Evolutionary conservation across 2,329 filamentous ascomycete species (phyloP).

Genomic region (Daldinia sp.): DNA sequence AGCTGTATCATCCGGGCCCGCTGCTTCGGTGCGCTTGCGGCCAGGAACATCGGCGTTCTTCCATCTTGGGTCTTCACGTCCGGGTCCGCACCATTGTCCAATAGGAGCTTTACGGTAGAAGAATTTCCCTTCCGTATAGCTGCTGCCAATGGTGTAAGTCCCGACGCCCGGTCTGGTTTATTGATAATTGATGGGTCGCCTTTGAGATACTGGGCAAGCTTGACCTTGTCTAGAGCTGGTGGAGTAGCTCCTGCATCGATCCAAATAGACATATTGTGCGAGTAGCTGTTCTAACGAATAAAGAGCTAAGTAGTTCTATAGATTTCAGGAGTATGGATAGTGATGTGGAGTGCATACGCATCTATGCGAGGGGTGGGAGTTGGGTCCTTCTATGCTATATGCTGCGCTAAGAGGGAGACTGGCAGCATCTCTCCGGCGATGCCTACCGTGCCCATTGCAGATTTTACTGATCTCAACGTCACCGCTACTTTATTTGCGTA

Average conservation of each 20-base stretch:
- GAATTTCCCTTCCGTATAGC: slow-evolving; percentile 30
- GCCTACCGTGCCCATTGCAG: too few relatives aligned
- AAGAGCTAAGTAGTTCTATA: background rate
- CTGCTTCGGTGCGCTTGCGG: slow-evolving; percentile 27
- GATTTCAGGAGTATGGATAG: background rate
- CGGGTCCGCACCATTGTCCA: slow-evolving; percentile 31
- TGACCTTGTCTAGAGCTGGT: slow-evolving; percentile 18
- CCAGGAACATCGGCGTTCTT: slow-evolving; percentile 35
- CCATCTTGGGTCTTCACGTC: slow-evolving; percentile 36
- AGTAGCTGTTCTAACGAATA: background rate
- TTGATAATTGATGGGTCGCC: slow-evolving; percentile 20
- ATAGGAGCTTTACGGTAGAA: slow-evolving; percentile 27
- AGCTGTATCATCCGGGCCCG: slow-evolving; percentile 35
- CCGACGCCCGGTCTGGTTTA: slow-evolving; percentile 17
- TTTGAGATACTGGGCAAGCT: slow-evolving; percentile 19
- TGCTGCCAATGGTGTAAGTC: slow-evolving; percentile 35
- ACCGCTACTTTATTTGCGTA: too few relatives aligned
- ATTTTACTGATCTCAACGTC: too few relatives aligned
- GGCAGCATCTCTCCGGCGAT: too few relatives aligned
- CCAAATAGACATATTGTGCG: slow-evolving; percentile 35
- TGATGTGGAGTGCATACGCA: background rate
- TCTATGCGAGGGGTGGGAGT: background rate
- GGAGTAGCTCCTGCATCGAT: slow-evolving; percentile 33
- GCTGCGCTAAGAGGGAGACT: background rate
- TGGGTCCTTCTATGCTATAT: background rate